Evolutionary conservation across 1,284 basidiomycete genomes (phyloP), one percentile per base, ranked within the genome.

Genomic region (Boletus sp.): DNA sequence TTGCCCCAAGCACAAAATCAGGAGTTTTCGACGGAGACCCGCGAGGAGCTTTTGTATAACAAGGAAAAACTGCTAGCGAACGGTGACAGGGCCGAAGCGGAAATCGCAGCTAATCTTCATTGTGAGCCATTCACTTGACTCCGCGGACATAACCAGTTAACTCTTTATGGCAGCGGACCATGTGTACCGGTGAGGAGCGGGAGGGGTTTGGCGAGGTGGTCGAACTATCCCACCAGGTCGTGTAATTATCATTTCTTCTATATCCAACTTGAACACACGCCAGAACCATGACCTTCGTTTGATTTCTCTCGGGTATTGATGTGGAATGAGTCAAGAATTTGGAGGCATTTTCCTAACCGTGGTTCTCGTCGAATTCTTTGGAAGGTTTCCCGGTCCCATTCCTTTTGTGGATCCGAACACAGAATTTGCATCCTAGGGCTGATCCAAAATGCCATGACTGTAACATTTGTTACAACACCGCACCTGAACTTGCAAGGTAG

Each of bases 21-120:
- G 68, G 94, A 96, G 74, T 98, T 89, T 80, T 91, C 94, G 12
- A 98, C 94, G 47, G 97, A 99, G 80, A 98, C 94, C 12, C 91
- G 97, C 61, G 97, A 99, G 76, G 97, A 99, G 77, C 84, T 99
- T 58, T 80, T 99, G 51, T 99, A 99, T 80, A 99, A 99, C 84
- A 99, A 99, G 79, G 94, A 96, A 80, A 95, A 97, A 78, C 84
- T 98, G 56, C 82, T 98, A 57, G 87, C 94, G 44, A 98, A 98
- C 72, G 97, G 97, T 60, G 97, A 99, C 79, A 80, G 92, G 63
- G 92, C 94, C 63, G 96, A 99, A 77, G 92, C 95, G 39, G 96
- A 99, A 79, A 93, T 98, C 71, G 94, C 94, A 57, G 94, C 95
- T 57, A 97, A 97, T 77, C 78, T 98, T 64, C 84, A 94, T 71